Conservation (phyloP, 768 basidiomycete species). For the Coprinellus micaceus region DNA sequence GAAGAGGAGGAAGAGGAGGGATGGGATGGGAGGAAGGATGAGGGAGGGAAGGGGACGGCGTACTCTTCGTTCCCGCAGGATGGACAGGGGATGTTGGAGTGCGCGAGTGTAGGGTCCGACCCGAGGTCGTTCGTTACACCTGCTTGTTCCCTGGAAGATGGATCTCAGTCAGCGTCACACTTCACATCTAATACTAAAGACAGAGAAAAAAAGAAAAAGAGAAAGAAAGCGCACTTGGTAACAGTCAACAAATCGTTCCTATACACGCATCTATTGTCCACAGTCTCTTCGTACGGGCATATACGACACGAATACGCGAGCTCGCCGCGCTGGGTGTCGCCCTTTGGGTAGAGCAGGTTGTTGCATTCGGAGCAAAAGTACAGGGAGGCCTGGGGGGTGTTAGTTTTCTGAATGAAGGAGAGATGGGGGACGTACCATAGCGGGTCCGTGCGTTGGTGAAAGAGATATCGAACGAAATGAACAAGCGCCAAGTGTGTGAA, state of each 20-base stretch:
- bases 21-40: background rate
- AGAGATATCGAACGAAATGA: too few species aligned
- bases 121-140: constrained; percentile 88
- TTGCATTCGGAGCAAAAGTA: constrained; percentile 95
- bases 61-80: constrained; percentile 80
- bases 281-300: constrained; percentile 80
- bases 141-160: constrained; percentile 72
- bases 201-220: constrained; percentile 10
- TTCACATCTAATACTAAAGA: constrained; percentile 15
- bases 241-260: constrained; percentile 90
- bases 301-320: constrained; percentile 93
- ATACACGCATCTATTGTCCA: constrained; percentile 88
- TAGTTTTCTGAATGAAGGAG: background rate
- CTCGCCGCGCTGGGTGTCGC: constrained; percentile 77
- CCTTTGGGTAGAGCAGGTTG: constrained; percentile 91
- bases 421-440: background rate
- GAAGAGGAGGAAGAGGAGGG: constrained; percentile 5
- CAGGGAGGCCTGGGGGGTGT: constrained; percentile 62
- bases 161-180: background rate
- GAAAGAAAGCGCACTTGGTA: constrained; percentile 63
- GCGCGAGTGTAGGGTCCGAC: constrained; percentile 86
- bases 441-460: background rate
- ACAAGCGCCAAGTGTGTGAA: background rate
- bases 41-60: constrained; percentile 23
- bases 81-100: constrained; percentile 82